Evolutionary conservation across 495 filamentous ascomycete species (phyloP), one percentile per base, ranked within the genome.

Genomic region (Bacidia rubella): DNA sequence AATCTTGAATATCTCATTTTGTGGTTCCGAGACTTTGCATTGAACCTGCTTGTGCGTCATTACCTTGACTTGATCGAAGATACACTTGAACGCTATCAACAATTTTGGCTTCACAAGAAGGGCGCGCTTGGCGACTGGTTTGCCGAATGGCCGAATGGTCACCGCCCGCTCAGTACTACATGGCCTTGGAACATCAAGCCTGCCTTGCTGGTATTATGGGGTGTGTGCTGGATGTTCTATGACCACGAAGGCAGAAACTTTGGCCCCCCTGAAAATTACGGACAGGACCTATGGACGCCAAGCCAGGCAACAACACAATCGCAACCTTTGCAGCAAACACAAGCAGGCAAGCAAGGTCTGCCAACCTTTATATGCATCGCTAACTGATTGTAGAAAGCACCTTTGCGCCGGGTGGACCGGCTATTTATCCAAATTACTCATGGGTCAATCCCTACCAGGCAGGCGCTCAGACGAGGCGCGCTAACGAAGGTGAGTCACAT

Each of bases 221-320:
- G 74, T 9, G 73, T 76, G 4, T 77, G 74, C 54, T 77, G 74
- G 74, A 75, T 74, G 73, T 75, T 74, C 59, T 39, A 51, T 29
- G 49, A 58, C 23, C 35, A 22, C 29, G 43, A 38, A 19, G 35
- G 51, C 4, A 26, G 43, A 11, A 44, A 29, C 35, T 49, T 51
- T 44, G 10, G 45, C 17, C 21, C 22, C 27, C 20, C 40, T 23
- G 26, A 21, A 15, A 47, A 22, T 35, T 50, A 17, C 47, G 47
- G 25, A 38, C 47, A 17, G 32, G 32, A 50, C 25, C 17, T 38
- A 11, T 50, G 47, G 25, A 50, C 19, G 47, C 22, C 22, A n/a
- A 22, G 19, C 15, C 49, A 52, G 49, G 49, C 40, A 44, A n/a
- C 49, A 42, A 52, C 49, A 21, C 32, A 24, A 43, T 25, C 35